Conservation (phyloP, 164 flowering plant genomes). For the grape (Vitis vinifera) region DNA sequence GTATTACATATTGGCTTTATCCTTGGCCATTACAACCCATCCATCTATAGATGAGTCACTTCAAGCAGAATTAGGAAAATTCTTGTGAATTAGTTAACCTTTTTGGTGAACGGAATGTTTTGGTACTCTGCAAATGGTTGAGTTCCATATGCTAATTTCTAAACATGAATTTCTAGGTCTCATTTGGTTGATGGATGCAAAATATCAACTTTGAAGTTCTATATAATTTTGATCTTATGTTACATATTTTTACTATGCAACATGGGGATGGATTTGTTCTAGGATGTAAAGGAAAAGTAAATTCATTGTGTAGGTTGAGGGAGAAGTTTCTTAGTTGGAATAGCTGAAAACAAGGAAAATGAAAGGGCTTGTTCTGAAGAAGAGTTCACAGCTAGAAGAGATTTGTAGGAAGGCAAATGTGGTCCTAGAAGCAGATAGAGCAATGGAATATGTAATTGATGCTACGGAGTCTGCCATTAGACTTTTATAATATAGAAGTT, state of each 20-base stretch:
- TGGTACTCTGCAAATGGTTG: no score
- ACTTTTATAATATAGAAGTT: neutral
- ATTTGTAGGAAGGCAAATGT: conserved; percentile 72
- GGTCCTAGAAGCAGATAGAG: conserved; percentile 51
- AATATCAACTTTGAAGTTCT: no score
- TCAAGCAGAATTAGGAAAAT: no score
- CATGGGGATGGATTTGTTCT: neutral
- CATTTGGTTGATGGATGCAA: no score
- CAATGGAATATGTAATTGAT: conserved; percentile 55
- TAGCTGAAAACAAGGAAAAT: conserved; percentile 83
- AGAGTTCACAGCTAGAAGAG: conserved; percentile 80
- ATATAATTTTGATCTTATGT: no score
- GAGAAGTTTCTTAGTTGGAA: conserved; percentile 80
- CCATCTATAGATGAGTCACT: no score
- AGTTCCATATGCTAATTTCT: no score
- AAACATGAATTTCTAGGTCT: no score
- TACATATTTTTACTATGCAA: neutral
- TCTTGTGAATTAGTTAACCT: no score
- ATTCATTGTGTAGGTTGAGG: conserved; percentile 47
- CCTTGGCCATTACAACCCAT: no score
- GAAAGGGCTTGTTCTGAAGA: conserved; percentile 90
- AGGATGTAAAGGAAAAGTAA: neutral
- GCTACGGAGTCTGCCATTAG: conserved; percentile 73
- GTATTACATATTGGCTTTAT: no score
- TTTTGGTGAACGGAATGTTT: no score